Evolutionary conservation across 768 basidiomycete genomes (phyloP).

Genomic region (Lactarius akahatsu): DNA sequence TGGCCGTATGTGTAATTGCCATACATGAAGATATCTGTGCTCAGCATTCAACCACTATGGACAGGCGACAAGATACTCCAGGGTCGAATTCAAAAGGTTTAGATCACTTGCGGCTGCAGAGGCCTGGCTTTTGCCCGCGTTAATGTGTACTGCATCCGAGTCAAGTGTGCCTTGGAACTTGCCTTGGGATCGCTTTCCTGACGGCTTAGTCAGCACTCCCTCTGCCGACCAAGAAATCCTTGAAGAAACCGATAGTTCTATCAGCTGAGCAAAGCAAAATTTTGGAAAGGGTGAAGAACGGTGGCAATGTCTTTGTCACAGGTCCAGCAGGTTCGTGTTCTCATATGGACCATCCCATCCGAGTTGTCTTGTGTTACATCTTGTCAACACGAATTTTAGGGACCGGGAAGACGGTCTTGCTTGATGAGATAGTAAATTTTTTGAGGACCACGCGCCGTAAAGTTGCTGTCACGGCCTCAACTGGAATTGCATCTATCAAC

Average conservation of each 20-base stretch:
- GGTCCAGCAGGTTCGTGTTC: slow-evolving; percentile 69
- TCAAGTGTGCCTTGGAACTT: background rate
- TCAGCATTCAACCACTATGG: slow-evolving; percentile 8
- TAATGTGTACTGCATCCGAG: slow-evolving; percentile 3
- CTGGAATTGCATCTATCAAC: slow-evolving; percentile 78
- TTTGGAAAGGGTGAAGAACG: slow-evolving; percentile 52
- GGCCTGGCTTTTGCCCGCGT: slow-evolving; percentile 45
- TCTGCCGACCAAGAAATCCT: background rate
- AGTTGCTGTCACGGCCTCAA: slow-evolving; percentile 79
- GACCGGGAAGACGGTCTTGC: slow-evolving; percentile 81
- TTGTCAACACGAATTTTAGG: slow-evolving; percentile 37
- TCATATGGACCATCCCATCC: background rate
- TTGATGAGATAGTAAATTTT: slow-evolving; percentile 67
- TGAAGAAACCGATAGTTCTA: slow-evolving; percentile 35
- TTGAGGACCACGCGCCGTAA: slow-evolving; percentile 36
- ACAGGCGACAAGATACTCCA: slow-evolving; percentile 54
- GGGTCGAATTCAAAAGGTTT: slow-evolving; percentile 55
- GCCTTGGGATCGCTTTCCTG: background rate
- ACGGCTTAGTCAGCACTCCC: background rate
- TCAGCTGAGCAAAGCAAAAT: slow-evolving; percentile 55
- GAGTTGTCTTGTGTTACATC: no score
- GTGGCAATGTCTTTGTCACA: slow-evolving; percentile 78
- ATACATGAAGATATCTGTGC: background rate
- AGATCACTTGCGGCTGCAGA: slow-evolving; percentile 45
- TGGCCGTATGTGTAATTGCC: background rate